Percentiles rank a stretch among this genome's conserved stretches.
phyloP scores from a whole-genome alignment of 352 stramenopile genomes.

The Phytophthora multivora region DNA sequence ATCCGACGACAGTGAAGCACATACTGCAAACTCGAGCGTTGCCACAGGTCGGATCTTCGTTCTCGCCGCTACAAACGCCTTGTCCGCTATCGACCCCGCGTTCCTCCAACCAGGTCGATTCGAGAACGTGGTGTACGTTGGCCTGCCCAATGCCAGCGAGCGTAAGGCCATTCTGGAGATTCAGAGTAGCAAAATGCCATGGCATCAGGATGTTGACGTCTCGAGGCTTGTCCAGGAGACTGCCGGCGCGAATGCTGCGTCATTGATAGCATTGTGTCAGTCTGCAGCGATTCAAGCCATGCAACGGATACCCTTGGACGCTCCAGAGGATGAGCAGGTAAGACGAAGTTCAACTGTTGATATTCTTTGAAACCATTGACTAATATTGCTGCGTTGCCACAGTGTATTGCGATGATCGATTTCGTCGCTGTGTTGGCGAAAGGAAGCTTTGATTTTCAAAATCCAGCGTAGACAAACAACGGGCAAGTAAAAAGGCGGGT shows the following conservation, averaged over 20 bases:
- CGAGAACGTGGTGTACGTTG: constrained; percentile 84
- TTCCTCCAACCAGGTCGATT: constrained; percentile 87
- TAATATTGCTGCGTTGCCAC: constrained; percentile 1
- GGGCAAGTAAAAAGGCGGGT: constrained; percentile 19
- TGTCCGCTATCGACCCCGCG: constrained; percentile 78
- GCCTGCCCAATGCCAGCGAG: constrained; percentile 56
- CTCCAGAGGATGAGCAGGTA: constrained; percentile 38
- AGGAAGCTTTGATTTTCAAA: constrained; percentile 46
- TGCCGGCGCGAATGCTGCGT: constrained; percentile 71
- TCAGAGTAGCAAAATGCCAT: constrained; percentile 73
- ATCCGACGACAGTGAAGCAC: constrained; percentile 43
- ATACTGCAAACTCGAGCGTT: constrained; percentile 18
- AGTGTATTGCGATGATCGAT: constrained; percentile 51
- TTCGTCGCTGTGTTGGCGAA: constrained; percentile 47
- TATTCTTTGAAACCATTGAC: not conserved
- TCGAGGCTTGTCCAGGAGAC: constrained; percentile 55
- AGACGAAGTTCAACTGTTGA: not conserved
- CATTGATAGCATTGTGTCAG: constrained; percentile 74
- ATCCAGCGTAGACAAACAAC: constrained; percentile 13
- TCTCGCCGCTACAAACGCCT: constrained; percentile 75
- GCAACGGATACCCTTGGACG: constrained; percentile 49
- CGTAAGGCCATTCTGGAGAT: constrained; percentile 70
- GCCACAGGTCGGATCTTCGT: constrained; percentile 70
- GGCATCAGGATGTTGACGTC: constrained; percentile 58
- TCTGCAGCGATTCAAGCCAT: constrained; percentile 74